These are phyloP conservation scores for Boletus subcaerulescens DNA, from an alignment of 768 basidiomycete genomes.

Conservation along the genomic window DNA sequence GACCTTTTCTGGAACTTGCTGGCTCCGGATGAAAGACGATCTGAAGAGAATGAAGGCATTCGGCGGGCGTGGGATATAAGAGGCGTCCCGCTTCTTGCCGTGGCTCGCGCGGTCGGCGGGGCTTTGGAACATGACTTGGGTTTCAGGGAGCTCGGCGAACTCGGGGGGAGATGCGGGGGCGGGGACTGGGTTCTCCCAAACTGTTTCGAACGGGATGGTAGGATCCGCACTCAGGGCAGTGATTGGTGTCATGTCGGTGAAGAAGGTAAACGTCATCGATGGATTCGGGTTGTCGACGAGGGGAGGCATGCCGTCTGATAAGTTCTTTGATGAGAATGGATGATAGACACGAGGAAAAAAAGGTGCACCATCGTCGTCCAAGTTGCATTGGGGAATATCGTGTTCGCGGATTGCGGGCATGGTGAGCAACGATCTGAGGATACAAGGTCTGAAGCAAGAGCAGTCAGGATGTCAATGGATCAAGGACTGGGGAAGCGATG, in stretches of 20 bases:
- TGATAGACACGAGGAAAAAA: background rate
- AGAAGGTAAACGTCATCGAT: constrained; percentile 61
- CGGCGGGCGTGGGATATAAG: constrained; percentile 78
- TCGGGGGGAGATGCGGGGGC: constrained; percentile 19
- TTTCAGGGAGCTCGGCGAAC: constrained; percentile 14
- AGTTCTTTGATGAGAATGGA: constrained; percentile 9
- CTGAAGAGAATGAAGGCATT: constrained; percentile 87
- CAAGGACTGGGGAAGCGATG: constrained; percentile 6
- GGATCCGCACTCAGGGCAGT: constrained; percentile 42
- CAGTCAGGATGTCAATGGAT: constrained; percentile 7
- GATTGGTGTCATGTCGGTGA: constrained; percentile 55
- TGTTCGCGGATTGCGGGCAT: constrained; percentile 31
- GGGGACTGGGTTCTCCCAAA: constrained; percentile 27
- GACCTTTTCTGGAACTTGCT: constrained; percentile 71
- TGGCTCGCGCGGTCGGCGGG: constrained; percentile 43
- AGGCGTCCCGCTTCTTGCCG: constrained; percentile 63
- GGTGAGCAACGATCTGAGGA: background rate
- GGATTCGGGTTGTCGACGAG: constrained; percentile 53
- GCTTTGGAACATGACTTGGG: constrained; percentile 25
- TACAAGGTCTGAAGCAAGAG: background rate
- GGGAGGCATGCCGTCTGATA: constrained; percentile 47
- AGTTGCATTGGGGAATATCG: constrained; percentile 22
- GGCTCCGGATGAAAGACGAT: constrained; percentile 70
- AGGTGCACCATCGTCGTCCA: constrained; percentile 38
- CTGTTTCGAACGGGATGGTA: constrained; percentile 32